Evolutionary conservation across 1,139 yeast genomes (phyloP), one percentile per base, ranked within the genome.

Genomic region (Debaryomyces nepalensis): DNA sequence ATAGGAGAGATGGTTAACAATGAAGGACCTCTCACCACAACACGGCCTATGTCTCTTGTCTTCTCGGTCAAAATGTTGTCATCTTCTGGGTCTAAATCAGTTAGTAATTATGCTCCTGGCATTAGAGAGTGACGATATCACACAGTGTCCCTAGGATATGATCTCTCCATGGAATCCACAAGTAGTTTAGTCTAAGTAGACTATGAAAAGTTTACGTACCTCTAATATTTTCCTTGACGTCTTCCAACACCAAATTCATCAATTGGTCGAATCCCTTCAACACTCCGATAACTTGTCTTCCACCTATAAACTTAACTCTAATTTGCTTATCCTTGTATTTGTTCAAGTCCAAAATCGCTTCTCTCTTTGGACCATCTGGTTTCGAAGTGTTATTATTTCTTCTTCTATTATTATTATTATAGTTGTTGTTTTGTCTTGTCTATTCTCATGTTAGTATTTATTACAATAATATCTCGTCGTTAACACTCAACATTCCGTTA

Each of bases 191-290:
- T 15, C 30, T 26, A n/a, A n/a, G 10, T 23, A 18, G 24, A 6
- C 8, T 4, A 16, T 19, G n/a, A 14, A 26, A 31, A 30, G n/a
- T 49, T 15, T 15, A 67, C 75, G 45, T 62, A 73, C 79, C 78
- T 61, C 86, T 74, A 42, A 84, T 53, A 22, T 75, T 77, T 61
- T 93, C 97, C 37, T 76, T 75, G 9, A 87, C 91, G 35, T 90
- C 84, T 55, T 90, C 97, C 52, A 93, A 76, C 6, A 93, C 98
- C 54, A 93, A 73, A 66, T 93, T 93, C 95, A 91, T 86, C 63
- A 90, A 75, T 63, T 87, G 95, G 62, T 93, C 99, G 61, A 78
- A 90, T 14, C 99, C 98, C 56, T 87, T 88, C 54, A 93, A 75
- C 0, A 70, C 67, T 18, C 99, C 99, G 19, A 76, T 74, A 7